Evolutionary conservation across 306 rosid species (phyloP).

Genomic region (Acmispon strigosus): DNA sequence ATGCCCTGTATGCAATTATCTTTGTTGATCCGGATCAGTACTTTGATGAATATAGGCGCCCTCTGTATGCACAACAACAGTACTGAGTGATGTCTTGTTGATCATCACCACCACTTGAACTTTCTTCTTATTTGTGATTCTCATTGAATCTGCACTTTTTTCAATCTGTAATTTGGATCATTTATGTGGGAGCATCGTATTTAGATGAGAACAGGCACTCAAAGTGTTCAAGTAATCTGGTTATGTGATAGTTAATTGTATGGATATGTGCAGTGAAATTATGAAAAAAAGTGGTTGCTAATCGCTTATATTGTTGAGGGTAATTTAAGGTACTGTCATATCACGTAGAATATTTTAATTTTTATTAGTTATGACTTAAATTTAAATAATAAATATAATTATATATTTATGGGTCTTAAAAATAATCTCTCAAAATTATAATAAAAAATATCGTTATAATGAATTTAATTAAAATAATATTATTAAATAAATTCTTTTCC

Average conservation of each 20-base stretch:
- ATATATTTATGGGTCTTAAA: no score
- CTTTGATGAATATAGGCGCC: constrained; percentile 81
- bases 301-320: not conserved
- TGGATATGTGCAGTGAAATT: not conserved
- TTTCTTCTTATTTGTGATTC: not conserved
- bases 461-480: no score
- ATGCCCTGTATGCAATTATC: constrained; percentile 79
- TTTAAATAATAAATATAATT: no score
- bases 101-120: not conserved
- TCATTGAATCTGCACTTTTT: not conserved
- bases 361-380: no score
- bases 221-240: not conserved
- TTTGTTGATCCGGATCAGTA: constrained; percentile 81
- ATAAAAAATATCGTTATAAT: no score
- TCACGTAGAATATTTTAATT: no score
- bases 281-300: not conserved
- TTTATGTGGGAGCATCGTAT: not conserved
- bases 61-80: constrained; percentile 44
- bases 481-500: no score
- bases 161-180: not conserved
- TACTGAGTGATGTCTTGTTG: constrained; percentile 4
- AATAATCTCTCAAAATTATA: no score
- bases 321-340: no score
- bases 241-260: not conserved
- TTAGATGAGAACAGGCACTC: not conserved